A percentile compares a stretch with the other conserved stretches of the same genome.
Evolutionary conservation across 73 alveolate genomes (phyloP).

Genomic region (Paramecium sexaurelia): DNA sequence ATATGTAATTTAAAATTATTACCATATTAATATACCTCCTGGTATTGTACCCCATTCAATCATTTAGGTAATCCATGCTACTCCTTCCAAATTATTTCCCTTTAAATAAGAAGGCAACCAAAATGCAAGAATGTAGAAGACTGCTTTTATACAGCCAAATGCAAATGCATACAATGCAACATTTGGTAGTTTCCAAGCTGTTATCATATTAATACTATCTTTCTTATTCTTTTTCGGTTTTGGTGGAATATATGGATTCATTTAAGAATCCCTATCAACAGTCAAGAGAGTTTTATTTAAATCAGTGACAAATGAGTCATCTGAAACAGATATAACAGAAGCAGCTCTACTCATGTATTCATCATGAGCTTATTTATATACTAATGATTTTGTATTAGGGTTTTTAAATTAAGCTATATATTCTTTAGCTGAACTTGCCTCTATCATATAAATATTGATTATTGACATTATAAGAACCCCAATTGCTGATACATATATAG

Average conservation of each 20-base stretch:
- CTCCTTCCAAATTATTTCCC: not conserved
- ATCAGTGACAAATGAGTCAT: not conserved
- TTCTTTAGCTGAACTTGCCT: not conserved
- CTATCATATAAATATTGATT: not conserved
- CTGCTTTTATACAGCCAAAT: slow-evolving; percentile 54
- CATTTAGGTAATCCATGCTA: slow-evolving; percentile 29
- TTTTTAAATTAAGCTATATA: slow-evolving; percentile 7
- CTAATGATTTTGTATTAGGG: not conserved
- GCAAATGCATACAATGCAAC: slow-evolving; percentile 54
- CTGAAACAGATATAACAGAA: not conserved
- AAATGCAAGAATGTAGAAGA: slow-evolving; percentile 33
- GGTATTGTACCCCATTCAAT: slow-evolving; percentile 54
- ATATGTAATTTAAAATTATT: not conserved
- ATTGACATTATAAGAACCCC: not conserved
- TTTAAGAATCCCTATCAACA: not conserved
- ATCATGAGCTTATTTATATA: slow-evolving; percentile 29
- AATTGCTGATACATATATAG: slow-evolving; percentile 18
- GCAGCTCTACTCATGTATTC: slow-evolving; percentile 22
- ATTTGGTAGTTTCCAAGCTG: slow-evolving; percentile 58
- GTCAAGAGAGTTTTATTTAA: not conserved
- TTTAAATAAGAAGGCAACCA: slow-evolving; percentile 52
- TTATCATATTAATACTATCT: not conserved
- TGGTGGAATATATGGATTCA: not conserved
- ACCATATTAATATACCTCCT: slow-evolving; percentile 45
- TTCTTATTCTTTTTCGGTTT: not conserved